Conservation (phyloP, 2,329 filamentous ascomycete genomes). For the Clarireedia paspali region DNA sequence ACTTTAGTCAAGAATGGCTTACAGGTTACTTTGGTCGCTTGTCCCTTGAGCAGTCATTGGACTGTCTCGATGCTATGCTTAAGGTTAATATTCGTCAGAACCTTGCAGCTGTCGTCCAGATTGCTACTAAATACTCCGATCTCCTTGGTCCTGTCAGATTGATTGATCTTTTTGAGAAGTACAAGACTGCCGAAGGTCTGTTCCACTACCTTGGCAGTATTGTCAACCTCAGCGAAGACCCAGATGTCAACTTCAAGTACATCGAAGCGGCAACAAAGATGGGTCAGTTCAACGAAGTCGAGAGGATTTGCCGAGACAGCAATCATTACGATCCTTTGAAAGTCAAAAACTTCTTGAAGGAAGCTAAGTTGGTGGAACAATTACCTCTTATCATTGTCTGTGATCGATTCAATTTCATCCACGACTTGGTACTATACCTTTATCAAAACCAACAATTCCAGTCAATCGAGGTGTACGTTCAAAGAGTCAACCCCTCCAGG, state of each 20-base stretch:
- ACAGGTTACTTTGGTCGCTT: constrained; percentile 89
- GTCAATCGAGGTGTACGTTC: constrained; percentile 96
- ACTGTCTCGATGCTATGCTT: constrained; percentile 94
- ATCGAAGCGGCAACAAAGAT: constrained; percentile 94
- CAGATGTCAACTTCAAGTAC: constrained; percentile 98
- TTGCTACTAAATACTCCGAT: constrained; percentile 97
- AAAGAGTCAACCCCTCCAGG: constrained; percentile 86
- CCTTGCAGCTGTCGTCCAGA: constrained; percentile 85
- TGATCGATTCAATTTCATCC: constrained; percentile 98
- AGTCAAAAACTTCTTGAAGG: constrained; percentile 99
- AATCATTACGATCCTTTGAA: constrained; percentile 48
- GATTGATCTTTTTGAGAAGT: constrained; percentile 94
- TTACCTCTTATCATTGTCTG: constrained; percentile 96
- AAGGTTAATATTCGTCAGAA: constrained; percentile 96
- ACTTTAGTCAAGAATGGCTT: constrained; percentile 86
- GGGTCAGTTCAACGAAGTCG: constrained; percentile 89
- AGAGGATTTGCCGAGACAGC: constrained; percentile 94
- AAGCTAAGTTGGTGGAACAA: constrained; percentile 85
- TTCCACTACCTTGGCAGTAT: constrained; percentile 98
- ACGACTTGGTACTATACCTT: constrained; percentile 90
- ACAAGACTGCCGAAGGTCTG: constrained; percentile 91
- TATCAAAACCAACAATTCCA: constrained; percentile 99
- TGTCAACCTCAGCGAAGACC: constrained; percentile 91
- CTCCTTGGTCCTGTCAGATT: constrained; percentile 79
- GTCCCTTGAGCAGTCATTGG: constrained; percentile 89